Evolutionary conservation across 148 eudicot species (phyloP), one percentile per base, ranked within the genome.

Genomic region (Mesembryanthemum crystallinum): DNA sequence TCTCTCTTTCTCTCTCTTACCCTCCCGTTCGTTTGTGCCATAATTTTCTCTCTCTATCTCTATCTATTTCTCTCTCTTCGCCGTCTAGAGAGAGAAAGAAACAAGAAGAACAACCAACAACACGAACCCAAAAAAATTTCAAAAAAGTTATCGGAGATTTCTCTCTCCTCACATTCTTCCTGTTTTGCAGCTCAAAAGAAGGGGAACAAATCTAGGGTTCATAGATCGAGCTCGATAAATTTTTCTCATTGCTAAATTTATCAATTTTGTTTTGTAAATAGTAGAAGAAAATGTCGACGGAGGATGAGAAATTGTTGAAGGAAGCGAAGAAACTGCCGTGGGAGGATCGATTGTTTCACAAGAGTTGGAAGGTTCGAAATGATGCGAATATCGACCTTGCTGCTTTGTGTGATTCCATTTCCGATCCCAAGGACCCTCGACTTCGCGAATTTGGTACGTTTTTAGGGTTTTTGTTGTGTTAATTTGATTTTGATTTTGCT

Each of bases 291-390:
- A 95, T 92, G 98, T 91, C 97, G 86, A 71, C 83, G 10, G 99
- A 96, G 78, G 99, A 96, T 69, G 98, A 96, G 87, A 96, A 96
- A 79, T 84, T 96, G 71, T 82, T 96, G 86, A 96, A 96, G 80
- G 99, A 92, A 79, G 93, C 99, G 80, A 96, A 96, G 91, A 96
- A 96, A 80, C 79, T 88, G 67, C 90, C 97, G n/a, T 96, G 99
- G 99, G 99, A 96, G 64, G 99, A 96, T 88, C 92, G 99, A 21
- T 82, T 96, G 57, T 30, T 61, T 73, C 99, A 96, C 73, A 96
- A 96, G 85, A 96, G 88, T 71, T 92, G 99, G 99, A 96, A 96
- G 74, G 98, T 96, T 57, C 83, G 99, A 45, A 96, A 96, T 74
- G 99, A 96, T 68, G 99, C 98, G 1, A 96, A 96, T 67, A 88